Evolutionary conservation across 805 yeast species (phyloP).

Genomic region (Pichia scutulata): DNA sequence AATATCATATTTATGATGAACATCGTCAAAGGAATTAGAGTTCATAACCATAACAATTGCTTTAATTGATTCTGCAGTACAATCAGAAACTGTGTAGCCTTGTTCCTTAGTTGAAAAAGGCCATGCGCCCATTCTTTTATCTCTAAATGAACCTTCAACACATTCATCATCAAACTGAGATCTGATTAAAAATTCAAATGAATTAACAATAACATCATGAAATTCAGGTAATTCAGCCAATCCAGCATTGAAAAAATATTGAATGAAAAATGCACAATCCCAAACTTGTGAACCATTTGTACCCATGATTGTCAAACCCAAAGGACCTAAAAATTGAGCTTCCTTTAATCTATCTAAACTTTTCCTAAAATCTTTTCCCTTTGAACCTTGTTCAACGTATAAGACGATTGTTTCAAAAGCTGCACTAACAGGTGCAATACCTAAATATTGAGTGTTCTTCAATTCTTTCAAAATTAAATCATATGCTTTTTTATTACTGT

Average conservation of each 20-base stretch:
- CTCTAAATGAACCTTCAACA: slow-evolving; percentile 71
- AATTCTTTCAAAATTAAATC: slow-evolving; percentile 67
- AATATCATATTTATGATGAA: slow-evolving; percentile 34
- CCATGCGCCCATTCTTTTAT: slow-evolving; percentile 84
- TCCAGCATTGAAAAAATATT: slow-evolving; percentile 73
- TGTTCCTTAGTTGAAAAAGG: slow-evolving; percentile 94
- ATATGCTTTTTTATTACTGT: slow-evolving; percentile 45
- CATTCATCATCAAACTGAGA: slow-evolving; percentile 84
- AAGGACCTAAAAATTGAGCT: slow-evolving; percentile 73
- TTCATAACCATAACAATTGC: slow-evolving; percentile 88
- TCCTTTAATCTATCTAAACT: slow-evolving; percentile 62
- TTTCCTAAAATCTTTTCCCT: slow-evolving; percentile 51
- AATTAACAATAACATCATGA: slow-evolving; percentile 52
- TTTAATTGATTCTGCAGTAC: slow-evolving; percentile 92
- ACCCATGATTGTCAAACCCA: slow-evolving; percentile 91
- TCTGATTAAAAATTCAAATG: slow-evolving; percentile 64
- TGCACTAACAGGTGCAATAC: slow-evolving; percentile 91
- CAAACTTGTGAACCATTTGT: slow-evolving; percentile 97
- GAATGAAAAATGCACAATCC: slow-evolving; percentile 91
- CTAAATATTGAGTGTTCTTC: slow-evolving; percentile 67
- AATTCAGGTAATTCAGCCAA: slow-evolving; percentile 63
- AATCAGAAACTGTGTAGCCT: slow-evolving; percentile 94
- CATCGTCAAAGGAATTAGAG: slow-evolving; percentile 43
- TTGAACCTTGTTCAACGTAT: slow-evolving; percentile 58
- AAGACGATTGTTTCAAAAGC: slow-evolving; percentile 76